These are phyloP conservation scores for Xerocomus spinulosus DNA, from an alignment of 768 basidiomycete genomes.

Conservation along the genomic window DNA sequence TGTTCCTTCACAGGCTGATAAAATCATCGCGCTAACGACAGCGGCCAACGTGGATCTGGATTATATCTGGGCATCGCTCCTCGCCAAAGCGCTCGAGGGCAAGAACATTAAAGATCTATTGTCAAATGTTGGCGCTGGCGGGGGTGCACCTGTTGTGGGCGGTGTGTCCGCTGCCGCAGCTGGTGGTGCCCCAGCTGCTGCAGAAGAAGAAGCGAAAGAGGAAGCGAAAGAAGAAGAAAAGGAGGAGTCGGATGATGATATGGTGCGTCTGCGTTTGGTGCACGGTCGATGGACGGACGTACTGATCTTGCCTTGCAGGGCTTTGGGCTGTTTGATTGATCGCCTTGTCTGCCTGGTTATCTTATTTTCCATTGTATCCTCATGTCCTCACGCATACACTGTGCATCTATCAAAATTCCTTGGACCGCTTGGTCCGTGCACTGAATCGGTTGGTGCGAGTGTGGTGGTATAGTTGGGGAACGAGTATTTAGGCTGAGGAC, in stretches of 20 bases:
- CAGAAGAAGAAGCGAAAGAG: slow-evolving; percentile 71
- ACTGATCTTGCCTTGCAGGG: slow-evolving; percentile 57
- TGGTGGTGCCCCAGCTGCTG: slow-evolving; percentile 55
- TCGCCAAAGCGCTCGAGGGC: slow-evolving; percentile 96
- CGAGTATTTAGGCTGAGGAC: no score
- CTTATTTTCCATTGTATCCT: slow-evolving; percentile 22
- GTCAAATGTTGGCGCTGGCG: slow-evolving; percentile 91
- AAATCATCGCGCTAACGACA: slow-evolving; percentile 77
- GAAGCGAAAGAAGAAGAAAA: slow-evolving; percentile 86
- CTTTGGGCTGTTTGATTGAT: slow-evolving; percentile 95
- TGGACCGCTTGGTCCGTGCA: slow-evolving; percentile 17
- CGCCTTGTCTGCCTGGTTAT: slow-evolving; percentile 21
- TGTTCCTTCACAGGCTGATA: slow-evolving; percentile 66
- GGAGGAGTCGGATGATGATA: slow-evolving; percentile 84
- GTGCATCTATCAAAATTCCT: slow-evolving; percentile 23
- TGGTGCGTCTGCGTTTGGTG: slow-evolving; percentile 15
- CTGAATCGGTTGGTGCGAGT: no score
- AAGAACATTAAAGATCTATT: slow-evolving; percentile 96
- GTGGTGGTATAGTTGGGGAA: no score
- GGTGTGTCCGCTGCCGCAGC: slow-evolving; percentile 48
- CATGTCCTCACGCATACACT: slow-evolving; percentile 14
- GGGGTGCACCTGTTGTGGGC: slow-evolving; percentile 73
- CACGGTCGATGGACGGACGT: background rate
- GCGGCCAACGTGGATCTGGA: slow-evolving; percentile 87
- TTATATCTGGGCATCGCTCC: slow-evolving; percentile 95